phyloP scores from a whole-genome alignment of 2,329 filamentous ascomycete genomes.

The Calonectria henricotiae region DNA sequence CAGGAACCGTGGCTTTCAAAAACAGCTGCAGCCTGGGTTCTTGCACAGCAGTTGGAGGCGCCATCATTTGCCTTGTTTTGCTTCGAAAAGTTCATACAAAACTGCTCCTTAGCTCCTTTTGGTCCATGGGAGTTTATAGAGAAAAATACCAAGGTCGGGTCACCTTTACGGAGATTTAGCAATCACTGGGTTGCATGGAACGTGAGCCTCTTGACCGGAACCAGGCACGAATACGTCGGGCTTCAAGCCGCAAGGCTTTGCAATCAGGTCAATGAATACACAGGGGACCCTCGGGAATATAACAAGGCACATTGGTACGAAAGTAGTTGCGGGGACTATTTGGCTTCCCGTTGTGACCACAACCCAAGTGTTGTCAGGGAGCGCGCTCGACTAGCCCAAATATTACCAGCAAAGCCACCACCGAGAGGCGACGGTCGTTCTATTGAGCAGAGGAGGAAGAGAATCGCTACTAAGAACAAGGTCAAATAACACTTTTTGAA shows the following conservation, averaged over 20 bases:
- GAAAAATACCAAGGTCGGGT: neutral
- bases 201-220: neutral
- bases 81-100: neutral
- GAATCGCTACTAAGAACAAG: neutral
- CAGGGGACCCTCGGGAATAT: neutral
- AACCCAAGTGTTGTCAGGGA: neutral
- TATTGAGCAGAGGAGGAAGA: neutral
- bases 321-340: neutral
- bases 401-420: neutral
- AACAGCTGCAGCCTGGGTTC: neutral
- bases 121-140: neutral
- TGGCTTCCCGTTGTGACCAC: neutral
- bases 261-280: neutral
- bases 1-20: slow-evolving; percentile 4
- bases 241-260: neutral
- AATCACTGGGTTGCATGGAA: slow-evolving; percentile 4
- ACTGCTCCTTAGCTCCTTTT: neutral
- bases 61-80: neutral
- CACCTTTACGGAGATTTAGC: neutral
- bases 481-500: too few species aligned
- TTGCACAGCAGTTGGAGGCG: neutral
- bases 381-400: neutral
- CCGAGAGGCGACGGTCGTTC: neutral
- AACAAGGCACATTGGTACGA: neutral
- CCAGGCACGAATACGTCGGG: neutral